Conservation (phyloP, 2,329 filamentous ascomycete genomes). For the Hymenoscyphus linearis region DNA sequence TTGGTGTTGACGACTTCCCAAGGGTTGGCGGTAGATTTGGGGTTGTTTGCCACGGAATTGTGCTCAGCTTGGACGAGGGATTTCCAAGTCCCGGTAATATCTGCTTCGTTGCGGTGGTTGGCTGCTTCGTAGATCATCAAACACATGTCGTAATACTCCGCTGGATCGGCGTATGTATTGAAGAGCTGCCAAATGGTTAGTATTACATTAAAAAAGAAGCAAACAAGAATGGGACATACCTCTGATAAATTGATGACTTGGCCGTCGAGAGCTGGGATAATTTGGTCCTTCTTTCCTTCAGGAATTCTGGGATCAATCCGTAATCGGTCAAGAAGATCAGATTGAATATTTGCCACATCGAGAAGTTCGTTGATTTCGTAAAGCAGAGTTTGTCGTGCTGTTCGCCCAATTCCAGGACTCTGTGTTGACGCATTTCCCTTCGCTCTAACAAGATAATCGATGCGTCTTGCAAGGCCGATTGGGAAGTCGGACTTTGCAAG, state of each 20-base stretch:
- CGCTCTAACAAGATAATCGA: slow-evolving; percentile 83
- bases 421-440: slow-evolving; percentile 88
- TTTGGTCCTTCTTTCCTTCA: slow-evolving; percentile 55
- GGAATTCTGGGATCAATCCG: slow-evolving; percentile 66
- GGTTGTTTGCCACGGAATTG: slow-evolving; percentile 35
- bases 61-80: slow-evolving; percentile 72
- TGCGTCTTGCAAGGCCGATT: slow-evolving; percentile 76
- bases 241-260: slow-evolving; percentile 69
- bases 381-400: slow-evolving; percentile 77
- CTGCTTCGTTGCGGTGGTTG: slow-evolving; percentile 81
- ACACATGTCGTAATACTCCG: slow-evolving; percentile 89
- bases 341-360: slow-evolving; percentile 91
- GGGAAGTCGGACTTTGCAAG: slow-evolving; percentile 79
- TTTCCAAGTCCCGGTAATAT: slow-evolving; percentile 81
- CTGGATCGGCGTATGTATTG: slow-evolving; percentile 85
- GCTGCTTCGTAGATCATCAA: slow-evolving; percentile 88
- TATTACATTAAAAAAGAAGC: slow-evolving; percentile 7
- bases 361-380: slow-evolving; percentile 81
- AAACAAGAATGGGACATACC: slow-evolving; percentile 46
- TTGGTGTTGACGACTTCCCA: slow-evolving; percentile 66
- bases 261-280: slow-evolving; percentile 68
- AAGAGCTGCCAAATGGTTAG: slow-evolving; percentile 58
- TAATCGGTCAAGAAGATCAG: slow-evolving; percentile 78
- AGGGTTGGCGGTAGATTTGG: slow-evolving; percentile 44
- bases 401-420: slow-evolving; percentile 69